phyloP scores from a whole-genome alignment of 1,284 basidiomycete species.

The Ceratobasidium sp. region DNA sequence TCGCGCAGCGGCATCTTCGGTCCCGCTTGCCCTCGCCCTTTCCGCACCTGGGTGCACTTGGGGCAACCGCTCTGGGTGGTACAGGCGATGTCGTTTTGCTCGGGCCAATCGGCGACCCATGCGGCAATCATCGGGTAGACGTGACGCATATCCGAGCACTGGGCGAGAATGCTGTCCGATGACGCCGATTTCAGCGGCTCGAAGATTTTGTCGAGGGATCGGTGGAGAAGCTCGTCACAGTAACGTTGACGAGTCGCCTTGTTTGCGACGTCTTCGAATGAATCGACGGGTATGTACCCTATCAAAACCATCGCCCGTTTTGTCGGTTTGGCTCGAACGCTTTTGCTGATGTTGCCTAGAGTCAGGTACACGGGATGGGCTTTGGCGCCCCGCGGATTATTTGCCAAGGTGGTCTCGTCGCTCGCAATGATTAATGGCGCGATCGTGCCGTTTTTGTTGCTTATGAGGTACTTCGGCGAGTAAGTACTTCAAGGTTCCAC shows the following conservation, averaged over 20 bases:
- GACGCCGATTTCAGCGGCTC: conserved; percentile 18
- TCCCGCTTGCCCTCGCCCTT: background rate
- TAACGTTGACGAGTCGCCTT: background rate
- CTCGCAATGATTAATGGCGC: background rate
- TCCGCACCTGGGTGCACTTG: background rate
- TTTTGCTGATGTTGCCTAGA: conserved; percentile 39
- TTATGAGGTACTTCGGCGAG: background rate
- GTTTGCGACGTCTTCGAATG: background rate
- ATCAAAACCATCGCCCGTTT: conserved; percentile 20
- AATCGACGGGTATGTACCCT: conserved; percentile 37
- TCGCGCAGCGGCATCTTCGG: background rate
- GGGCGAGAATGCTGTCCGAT: background rate
- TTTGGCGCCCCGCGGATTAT: background rate
- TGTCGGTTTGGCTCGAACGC: conserved; percentile 10
- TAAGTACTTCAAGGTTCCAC: background rate
- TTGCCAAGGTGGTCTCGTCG: background rate
- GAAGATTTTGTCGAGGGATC: conserved; percentile 46
- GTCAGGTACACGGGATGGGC: background rate
- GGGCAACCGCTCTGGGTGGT: conserved; percentile 14
- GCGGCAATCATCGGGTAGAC: conserved; percentile 41
- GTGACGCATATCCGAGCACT: conserved; percentile 22
- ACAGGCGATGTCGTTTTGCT: conserved; percentile 14
- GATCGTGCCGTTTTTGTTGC: background rate
- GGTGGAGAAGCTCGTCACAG: background rate
- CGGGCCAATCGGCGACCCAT: conserved; percentile 5